Conservation (phyloP, 2,329 filamentous ascomycete species). For the Gnomoniopsis sp. region DNA sequence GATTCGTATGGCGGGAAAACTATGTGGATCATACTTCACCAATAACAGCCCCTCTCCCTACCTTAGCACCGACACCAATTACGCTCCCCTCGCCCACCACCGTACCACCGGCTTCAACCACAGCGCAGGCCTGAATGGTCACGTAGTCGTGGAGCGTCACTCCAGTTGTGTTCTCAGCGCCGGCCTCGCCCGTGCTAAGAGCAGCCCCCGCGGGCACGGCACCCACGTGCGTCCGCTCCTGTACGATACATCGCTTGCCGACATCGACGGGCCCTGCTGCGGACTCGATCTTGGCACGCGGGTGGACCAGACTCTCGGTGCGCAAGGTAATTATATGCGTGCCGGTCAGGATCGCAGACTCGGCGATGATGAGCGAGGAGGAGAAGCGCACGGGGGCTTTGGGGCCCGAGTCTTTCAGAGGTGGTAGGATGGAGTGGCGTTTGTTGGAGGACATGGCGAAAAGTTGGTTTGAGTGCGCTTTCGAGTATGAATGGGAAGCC, state of each 20-base stretch:
- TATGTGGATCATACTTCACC: conserved; percentile 51
- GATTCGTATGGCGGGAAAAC: conserved; percentile 6
- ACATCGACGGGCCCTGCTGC: conserved; percentile 75
- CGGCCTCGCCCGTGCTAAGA: conserved; percentile 3
- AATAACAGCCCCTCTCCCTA: conserved; percentile 59
- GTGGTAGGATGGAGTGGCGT: conserved; percentile 54
- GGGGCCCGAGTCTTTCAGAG: conserved; percentile 49
- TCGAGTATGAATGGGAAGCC: not conserved
- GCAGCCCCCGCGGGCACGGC: conserved; percentile 32
- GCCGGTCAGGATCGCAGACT: conserved; percentile 63
- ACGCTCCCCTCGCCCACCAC: conserved; percentile 58
- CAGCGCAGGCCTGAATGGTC: conserved; percentile 56
- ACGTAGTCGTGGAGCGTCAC: conserved; percentile 60
- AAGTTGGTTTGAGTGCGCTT: not conserved
- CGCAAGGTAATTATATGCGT: conserved; percentile 75
- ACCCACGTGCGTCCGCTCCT: conserved; percentile 63
- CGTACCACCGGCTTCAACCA: conserved; percentile 61
- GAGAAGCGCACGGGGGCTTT: conserved; percentile 62
- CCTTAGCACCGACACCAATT: conserved; percentile 56
- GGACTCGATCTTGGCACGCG: conserved; percentile 75
- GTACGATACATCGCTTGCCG: conserved; percentile 77
- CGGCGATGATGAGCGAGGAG: conserved; percentile 57
- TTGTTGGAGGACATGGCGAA: conserved; percentile 42
- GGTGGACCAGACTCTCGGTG: conserved; percentile 79
- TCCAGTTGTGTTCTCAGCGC: conserved; percentile 36